These are phyloP conservation scores for Xerocomellus dryophilus DNA, from an alignment of 768 basidiomycete species.

Conservation along the genomic window DNA sequence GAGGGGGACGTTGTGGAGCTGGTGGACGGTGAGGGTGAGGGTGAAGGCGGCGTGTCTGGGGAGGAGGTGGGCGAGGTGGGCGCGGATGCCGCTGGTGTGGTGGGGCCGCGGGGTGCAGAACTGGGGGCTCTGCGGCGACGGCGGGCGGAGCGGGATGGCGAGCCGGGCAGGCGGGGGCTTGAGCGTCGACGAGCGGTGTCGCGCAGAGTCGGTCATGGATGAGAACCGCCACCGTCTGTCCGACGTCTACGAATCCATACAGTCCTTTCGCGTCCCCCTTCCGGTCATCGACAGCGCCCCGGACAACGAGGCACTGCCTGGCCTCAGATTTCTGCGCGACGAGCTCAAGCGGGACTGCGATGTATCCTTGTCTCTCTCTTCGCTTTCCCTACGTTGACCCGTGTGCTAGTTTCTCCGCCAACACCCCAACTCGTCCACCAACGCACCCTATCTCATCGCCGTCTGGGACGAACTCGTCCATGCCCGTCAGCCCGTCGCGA, in stretches of 20 bases:
- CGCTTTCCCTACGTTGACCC: no score
- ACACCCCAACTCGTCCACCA: no score
- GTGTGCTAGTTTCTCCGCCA: no score
- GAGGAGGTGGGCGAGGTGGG: slow-evolving; percentile 58
- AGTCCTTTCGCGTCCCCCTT: no score
- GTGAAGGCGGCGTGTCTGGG: slow-evolving; percentile 67
- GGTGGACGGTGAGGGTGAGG: slow-evolving; percentile 57
- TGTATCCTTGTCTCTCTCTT: no score
- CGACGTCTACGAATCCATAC: not conserved
- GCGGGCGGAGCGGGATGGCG: not conserved
- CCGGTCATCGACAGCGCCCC: no score
- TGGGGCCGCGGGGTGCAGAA: not conserved
- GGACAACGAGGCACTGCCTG: no score
- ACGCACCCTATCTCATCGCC: no score
- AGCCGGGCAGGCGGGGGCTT: not conserved
- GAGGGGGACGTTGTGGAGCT: slow-evolving; percentile 69
- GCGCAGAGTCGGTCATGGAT: slow-evolving; percentile 6
- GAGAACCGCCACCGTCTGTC: not conserved
- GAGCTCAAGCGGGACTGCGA: no score
- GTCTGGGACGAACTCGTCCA: slow-evolving; percentile 55
- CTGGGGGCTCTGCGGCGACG: not conserved
- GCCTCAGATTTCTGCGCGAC: no score
- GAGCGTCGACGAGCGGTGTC: slow-evolving; percentile 23
- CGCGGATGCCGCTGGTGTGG: slow-evolving; percentile 37
- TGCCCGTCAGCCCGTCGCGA: slow-evolving; percentile 51